Conservation (phyloP, 1,284 basidiomycete species). For the Trametes sp. region DNA sequence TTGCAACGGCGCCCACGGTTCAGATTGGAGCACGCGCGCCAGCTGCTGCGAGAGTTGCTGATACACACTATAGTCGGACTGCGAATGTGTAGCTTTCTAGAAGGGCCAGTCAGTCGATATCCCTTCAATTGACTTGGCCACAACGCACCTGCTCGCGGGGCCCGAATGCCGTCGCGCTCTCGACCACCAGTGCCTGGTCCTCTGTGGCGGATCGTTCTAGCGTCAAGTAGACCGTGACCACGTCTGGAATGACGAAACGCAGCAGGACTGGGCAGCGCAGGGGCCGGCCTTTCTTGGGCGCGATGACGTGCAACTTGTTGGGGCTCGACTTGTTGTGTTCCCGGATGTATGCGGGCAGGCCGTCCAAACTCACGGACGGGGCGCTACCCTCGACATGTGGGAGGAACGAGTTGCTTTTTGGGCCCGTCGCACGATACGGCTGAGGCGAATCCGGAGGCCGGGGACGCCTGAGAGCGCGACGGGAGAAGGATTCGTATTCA, state of each 20-base stretch:
- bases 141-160: conserved; percentile 67
- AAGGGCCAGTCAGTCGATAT: conserved; percentile 9
- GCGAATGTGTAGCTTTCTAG: conserved; percentile 71
- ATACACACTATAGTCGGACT: conserved; percentile 70
- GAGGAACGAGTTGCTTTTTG: conserved; percentile 50
- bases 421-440: conserved; percentile 56
- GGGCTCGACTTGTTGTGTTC: conserved; percentile 55
- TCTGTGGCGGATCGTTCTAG: conserved; percentile 45
- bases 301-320: conserved; percentile 58
- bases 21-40: conserved; percentile 60
- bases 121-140: not conserved
- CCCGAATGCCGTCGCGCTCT: conserved; percentile 69
- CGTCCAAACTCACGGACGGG: conserved; percentile 50
- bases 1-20: conserved; percentile 59
- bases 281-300: conserved; percentile 27
- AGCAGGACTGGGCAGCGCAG: conserved; percentile 49
- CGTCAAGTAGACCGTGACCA: conserved; percentile 64
- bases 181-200: conserved; percentile 53
- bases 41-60: conserved; percentile 71
- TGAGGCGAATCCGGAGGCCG: conserved; percentile 68
- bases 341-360: conserved; percentile 57
- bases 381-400: conserved; percentile 46
- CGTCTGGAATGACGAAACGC: conserved; percentile 65
- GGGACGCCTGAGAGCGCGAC: conserved; percentile 48
- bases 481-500: not conserved